phyloP scores from a whole-genome alignment of 305 asterid genomes.

The Rubia tinctorum region DNA sequence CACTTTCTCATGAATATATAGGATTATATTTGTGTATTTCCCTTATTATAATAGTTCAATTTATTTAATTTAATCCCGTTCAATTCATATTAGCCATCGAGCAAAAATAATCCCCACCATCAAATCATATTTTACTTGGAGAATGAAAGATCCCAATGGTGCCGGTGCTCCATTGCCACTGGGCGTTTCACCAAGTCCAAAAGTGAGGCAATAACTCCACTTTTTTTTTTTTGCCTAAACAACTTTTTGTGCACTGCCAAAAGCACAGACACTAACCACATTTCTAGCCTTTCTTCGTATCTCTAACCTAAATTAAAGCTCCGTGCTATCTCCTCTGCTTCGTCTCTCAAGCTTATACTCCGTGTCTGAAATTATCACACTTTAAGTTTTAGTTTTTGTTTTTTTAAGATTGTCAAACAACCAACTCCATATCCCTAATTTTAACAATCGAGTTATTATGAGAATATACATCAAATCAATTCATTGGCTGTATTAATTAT shows the following conservation, averaged over 20 bases:
- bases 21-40: too few species aligned
- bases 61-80: too few species aligned
- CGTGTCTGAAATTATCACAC: not conserved
- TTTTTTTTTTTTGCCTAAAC: not conserved
- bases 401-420: too few species aligned
- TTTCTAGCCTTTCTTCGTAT: not conserved
- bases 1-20: too few species aligned
- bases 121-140: not conserved
- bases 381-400: too few species aligned
- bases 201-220: not conserved
- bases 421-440: too few species aligned
- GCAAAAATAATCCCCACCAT: too few species aligned
- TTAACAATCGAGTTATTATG: too few species aligned
- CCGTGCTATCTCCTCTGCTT: not conserved
- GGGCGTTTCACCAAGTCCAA: not conserved
- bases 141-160: not conserved
- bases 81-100: too few species aligned
- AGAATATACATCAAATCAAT: too few species aligned
- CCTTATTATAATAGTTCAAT: too few species aligned
- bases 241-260: not conserved
- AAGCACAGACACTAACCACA: not conserved
- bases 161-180: not conserved
- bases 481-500: too few species aligned
- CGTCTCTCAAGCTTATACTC: not conserved
- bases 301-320: not conserved